Evolutionary conservation across 148 eudicot species (phyloP), one percentile per base, ranked within the genome.

Genomic region (Bassia scoparia): DNA sequence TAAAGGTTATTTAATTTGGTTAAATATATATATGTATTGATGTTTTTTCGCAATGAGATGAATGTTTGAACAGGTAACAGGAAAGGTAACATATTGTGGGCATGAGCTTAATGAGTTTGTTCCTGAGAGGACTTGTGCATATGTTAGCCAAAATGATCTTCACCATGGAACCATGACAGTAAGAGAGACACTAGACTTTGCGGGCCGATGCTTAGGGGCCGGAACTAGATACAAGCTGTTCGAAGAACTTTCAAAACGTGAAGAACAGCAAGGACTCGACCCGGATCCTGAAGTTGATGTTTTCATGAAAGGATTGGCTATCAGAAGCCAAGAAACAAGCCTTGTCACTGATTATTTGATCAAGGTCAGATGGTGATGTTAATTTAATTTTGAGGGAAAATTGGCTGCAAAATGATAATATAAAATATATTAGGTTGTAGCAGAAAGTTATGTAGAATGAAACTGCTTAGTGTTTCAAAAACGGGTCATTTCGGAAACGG

Each of bases 141-240:
- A 88, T 76, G 86, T 92, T 17, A 81, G 91, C 74, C 96, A 90
- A 69, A 71, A 85, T 69, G 91, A 92, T 78, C 83, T 92, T 70
- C 97, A 92, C 43, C 50, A 81, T 54, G 93, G 93, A 44, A 91
- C 88, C 80, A 81, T 92, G 92, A 92, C 97, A 1, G 96, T 92
- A 5, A 80, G 97, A 81, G 96, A 92, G 81, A 89, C 96, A 12
- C 50, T 92, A 46, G 93, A 92, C 69, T 89, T 92, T 73, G 80
- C 96, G 0, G 96, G 86, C 11, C 78, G 91, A 23, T 92, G 97
- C 70, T 82, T 92, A 76, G 97, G 96, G n/a, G 87, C 84, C 52
- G 97, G 97, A 23, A 76, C 84, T 23, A 80, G 93, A 75, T 83
- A 85, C 56, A 86, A 82, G 11, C 12, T 88, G 74, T 74, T 89